Percentiles rank a stretch among this genome's conserved stretches.
Conservation (phyloP, 768 basidiomycete species). For the Cystobasidium tubakii region DNA sequence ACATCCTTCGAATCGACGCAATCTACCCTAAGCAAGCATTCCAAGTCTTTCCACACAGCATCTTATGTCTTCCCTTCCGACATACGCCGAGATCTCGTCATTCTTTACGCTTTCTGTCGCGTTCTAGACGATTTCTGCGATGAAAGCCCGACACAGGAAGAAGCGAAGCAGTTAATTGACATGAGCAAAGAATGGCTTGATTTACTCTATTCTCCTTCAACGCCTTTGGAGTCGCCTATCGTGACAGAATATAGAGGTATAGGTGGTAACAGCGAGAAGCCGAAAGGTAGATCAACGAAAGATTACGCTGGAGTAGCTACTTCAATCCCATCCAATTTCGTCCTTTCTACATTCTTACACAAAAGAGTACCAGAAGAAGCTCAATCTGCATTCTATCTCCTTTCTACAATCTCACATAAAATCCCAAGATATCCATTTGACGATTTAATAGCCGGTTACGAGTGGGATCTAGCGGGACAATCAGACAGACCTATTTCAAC, state of each 20-base stretch:
- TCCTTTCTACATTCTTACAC: slow-evolving; percentile 26
- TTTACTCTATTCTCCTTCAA: slow-evolving; percentile 18
- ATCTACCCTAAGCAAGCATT: slow-evolving; percentile 10
- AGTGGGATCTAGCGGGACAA: slow-evolving; percentile 22
- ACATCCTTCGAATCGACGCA: slow-evolving; percentile 23
- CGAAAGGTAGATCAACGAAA: slow-evolving; percentile 7
- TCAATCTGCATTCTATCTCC: slow-evolving; percentile 25
- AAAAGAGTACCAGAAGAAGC: slow-evolving; percentile 28
- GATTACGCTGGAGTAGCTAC: background rate
- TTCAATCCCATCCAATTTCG: slow-evolving; percentile 17
- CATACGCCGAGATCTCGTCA: slow-evolving; percentile 28
- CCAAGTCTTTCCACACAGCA: slow-evolving; percentile 30
- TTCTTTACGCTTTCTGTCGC: slow-evolving; percentile 35
- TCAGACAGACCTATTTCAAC: background rate
- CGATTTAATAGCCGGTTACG: slow-evolving; percentile 31
- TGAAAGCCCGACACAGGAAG: slow-evolving; percentile 12
- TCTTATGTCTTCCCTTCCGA: slow-evolving; percentile 30
- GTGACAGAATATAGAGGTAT: background rate
- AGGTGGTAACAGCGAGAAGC: background rate
- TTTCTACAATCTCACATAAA: slow-evolving; percentile 21
- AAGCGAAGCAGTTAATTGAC: slow-evolving; percentile 15
- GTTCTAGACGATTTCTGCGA: slow-evolving; percentile 36
- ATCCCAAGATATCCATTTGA: slow-evolving; percentile 33
- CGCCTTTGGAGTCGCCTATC: background rate
- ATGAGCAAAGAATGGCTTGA: slow-evolving; percentile 34